Evolutionary conservation across 176 grass and related monocot species (phyloP).

Genomic region (Ensete ventricosum): DNA sequence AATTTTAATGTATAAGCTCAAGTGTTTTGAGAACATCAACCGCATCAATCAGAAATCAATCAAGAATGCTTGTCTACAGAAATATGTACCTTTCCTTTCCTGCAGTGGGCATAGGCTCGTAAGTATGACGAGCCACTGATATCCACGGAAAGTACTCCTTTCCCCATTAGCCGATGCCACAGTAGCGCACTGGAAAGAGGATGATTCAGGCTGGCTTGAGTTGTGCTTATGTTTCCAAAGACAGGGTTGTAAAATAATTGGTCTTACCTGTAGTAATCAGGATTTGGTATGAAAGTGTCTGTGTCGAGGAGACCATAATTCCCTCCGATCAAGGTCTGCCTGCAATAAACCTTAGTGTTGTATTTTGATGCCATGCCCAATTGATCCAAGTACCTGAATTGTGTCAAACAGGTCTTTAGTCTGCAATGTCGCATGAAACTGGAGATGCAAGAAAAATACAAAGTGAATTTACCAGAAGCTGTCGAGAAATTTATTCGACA

Average conservation of each 20-base stretch:
- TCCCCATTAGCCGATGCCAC: constrained; percentile 77
- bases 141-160: constrained; percentile 63
- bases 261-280: constrained; percentile 73
- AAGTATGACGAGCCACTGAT: constrained; percentile 28
- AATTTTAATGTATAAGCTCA: neutral
- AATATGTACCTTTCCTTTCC: constrained; percentile 33
- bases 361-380: constrained; percentile 71
- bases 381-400: constrained; percentile 66
- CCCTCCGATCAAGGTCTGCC: constrained; percentile 67
- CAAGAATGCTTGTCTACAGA: neutral
- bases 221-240: neutral
- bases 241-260: neutral
- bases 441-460: neutral
- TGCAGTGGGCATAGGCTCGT: constrained; percentile 68
- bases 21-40: constrained; percentile 15
- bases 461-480: constrained; percentile 48
- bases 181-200: constrained; percentile 45
- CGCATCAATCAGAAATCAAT: neutral
- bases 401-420: neutral
- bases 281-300: constrained; percentile 57
- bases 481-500: constrained; percentile 64
- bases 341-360: constrained; percentile 67
- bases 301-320: constrained; percentile 65
- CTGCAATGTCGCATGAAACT: neutral
- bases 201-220: neutral